Conservation (phyloP, 345 rosid species). For the Eucalyptus victrix region DNA sequence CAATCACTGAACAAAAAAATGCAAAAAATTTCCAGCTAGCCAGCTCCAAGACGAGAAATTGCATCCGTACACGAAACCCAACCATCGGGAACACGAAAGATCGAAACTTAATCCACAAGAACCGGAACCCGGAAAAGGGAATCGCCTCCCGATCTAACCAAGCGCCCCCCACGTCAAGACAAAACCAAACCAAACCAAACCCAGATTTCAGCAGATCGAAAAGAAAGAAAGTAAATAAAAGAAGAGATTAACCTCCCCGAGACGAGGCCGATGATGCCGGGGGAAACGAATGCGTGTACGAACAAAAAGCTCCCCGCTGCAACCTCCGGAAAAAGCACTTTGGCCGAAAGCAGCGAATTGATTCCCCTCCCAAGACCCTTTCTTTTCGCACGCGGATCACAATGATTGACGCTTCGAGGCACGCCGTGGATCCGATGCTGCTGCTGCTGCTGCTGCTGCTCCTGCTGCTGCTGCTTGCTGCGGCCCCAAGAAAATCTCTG, state of each 20-base stretch:
- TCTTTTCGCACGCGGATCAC: neutral
- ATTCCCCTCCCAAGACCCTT: neutral
- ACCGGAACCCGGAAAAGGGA: neutral
- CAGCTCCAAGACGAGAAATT: neutral
- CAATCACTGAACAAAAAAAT: neutral
- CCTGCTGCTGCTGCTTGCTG: neutral
- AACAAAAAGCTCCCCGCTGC: neutral
- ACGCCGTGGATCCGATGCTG: neutral
- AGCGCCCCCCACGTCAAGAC: neutral
- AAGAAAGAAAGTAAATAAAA: neutral
- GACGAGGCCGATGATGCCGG: neutral
- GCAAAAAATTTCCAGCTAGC: neutral
- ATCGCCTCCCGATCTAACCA: neutral
- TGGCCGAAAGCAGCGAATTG: neutral
- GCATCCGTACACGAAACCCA: neutral
- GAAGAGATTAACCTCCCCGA: neutral
- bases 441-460: too few species aligned
- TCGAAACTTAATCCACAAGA: neutral
- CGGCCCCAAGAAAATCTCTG: neutral
- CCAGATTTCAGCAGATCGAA: neutral
- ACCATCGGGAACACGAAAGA: neutral
- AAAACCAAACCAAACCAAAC: neutral
- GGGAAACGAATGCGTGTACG: neutral
- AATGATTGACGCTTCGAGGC: neutral
- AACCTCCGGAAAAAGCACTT: neutral